Conservation (phyloP, 352 stramenopile genomes). For the Pythium insidiosum region DNA sequence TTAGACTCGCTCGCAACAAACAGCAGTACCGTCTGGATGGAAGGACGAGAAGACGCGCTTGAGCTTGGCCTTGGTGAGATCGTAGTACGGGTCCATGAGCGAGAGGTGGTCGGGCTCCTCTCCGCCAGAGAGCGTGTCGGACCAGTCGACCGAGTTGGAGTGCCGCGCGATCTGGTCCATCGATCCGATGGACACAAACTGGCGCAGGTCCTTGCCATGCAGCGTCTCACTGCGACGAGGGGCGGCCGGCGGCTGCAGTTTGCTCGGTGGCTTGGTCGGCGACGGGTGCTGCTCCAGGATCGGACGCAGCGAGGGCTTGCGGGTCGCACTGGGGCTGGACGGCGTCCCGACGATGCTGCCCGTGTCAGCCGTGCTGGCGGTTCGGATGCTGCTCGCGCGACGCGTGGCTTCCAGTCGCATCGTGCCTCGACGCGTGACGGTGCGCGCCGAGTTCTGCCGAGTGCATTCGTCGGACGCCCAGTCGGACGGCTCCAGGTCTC, state of each 20-base stretch:
- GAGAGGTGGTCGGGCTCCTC: constrained; percentile 46
- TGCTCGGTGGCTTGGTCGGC: constrained; percentile 2
- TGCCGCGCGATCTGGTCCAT: constrained; percentile 29
- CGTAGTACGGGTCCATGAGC: constrained; percentile 81
- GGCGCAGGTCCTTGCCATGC: constrained; percentile 55
- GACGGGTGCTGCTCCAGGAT: neutral
- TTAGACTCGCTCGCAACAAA: neutral
- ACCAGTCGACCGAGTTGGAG: constrained; percentile 50
- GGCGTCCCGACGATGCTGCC: neutral
- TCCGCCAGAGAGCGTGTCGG: constrained; percentile 31
- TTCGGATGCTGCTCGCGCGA: constrained; percentile 5
- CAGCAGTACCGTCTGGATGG: constrained; percentile 34
- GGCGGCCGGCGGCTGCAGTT: neutral
- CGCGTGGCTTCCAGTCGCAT: neutral
- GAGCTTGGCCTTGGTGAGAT: constrained; percentile 69
- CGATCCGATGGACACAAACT: constrained; percentile 49
- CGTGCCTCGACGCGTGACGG: neutral
- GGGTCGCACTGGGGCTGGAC: neutral
- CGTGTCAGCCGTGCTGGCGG: neutral
- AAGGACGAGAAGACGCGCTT: constrained; percentile 64
- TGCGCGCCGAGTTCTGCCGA: neutral
- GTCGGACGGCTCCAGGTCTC: constrained; percentile 11
- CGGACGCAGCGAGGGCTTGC: neutral
- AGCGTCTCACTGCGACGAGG: constrained; percentile 26
- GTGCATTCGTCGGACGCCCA: constrained; percentile 18